Evolutionary conservation across 2,329 filamentous ascomycete genomes (phyloP).

Genomic region (Botrytis fragariae): DNA sequence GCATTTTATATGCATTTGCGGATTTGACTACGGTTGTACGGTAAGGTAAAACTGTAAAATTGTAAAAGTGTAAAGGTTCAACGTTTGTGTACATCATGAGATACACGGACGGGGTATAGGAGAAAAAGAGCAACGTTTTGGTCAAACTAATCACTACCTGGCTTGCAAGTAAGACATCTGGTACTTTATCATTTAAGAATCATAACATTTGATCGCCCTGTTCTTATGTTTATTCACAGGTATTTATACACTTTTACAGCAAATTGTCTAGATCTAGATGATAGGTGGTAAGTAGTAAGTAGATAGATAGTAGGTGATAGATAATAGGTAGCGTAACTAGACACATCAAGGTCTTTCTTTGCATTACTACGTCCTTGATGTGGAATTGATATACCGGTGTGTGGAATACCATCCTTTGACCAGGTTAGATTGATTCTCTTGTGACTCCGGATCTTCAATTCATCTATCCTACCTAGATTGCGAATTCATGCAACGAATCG

Average conservation of each 20-base stretch:
- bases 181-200: neutral
- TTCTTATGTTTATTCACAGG: neutral
- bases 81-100: neutral
- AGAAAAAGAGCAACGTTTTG: neutral
- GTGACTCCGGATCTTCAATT: neutral
- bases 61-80: neutral
- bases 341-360: neutral
- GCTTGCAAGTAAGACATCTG: neutral
- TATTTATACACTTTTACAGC: neutral
- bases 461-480: neutral
- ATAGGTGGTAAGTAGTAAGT: no score
- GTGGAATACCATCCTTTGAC: neutral
- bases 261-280: neutral
- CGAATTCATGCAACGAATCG: constrained; percentile 5
- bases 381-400: neutral
- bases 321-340: no score
- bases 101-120: neutral
- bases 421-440: neutral
- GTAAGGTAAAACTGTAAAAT: neutral
- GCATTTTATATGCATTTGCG: neutral
- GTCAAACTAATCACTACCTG: neutral
- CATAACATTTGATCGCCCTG: neutral
- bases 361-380: neutral
- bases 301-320: no score
- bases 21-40: neutral